Conservation (phyloP, 352 stramenopile genomes). For the Phytophthora hibernalis region DNA sequence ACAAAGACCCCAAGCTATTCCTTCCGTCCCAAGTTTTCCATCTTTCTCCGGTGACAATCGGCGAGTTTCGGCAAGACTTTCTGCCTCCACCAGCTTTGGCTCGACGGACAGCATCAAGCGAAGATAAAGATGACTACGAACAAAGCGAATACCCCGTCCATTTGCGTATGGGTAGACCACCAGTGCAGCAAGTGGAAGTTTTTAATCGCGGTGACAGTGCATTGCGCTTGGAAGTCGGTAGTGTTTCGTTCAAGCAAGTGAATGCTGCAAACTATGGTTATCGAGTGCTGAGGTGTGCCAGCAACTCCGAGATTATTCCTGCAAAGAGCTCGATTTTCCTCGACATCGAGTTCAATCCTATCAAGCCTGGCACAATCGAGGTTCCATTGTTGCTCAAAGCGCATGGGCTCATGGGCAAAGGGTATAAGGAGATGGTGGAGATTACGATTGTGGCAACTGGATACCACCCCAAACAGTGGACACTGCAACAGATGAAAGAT, state of each 20-base stretch:
- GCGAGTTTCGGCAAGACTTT: conserved; percentile 57
- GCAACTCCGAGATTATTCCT: conserved; percentile 63
- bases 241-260: conserved; percentile 57
- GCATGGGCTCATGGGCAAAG: conserved; percentile 69
- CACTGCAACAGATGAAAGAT: conserved; percentile 45
- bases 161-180: conserved; percentile 35
- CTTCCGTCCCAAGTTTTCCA: conserved; percentile 59
- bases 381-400: conserved; percentile 69
- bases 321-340: conserved; percentile 68
- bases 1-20: conserved; percentile 74
- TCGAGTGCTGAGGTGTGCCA: conserved; percentile 61
- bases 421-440: conserved; percentile 73
- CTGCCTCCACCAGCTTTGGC: conserved; percentile 15
- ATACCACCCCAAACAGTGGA: conserved; percentile 56
- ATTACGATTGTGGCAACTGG: conserved; percentile 65
- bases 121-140: conserved; percentile 11
- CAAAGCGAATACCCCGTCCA: conserved; percentile 1
- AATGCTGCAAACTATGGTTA: conserved; percentile 65
- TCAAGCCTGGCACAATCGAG: conserved; percentile 62
- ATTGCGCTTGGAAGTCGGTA: conserved; percentile 70
- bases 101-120: conserved; percentile 3
- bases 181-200: conserved; percentile 76
- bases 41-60: conserved; percentile 78
- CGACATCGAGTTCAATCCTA: conserved; percentile 82
- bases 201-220: conserved; percentile 81